phyloP scores from a whole-genome alignment of 176 grass and related monocot species.

The Aegilops speltoides region DNA sequence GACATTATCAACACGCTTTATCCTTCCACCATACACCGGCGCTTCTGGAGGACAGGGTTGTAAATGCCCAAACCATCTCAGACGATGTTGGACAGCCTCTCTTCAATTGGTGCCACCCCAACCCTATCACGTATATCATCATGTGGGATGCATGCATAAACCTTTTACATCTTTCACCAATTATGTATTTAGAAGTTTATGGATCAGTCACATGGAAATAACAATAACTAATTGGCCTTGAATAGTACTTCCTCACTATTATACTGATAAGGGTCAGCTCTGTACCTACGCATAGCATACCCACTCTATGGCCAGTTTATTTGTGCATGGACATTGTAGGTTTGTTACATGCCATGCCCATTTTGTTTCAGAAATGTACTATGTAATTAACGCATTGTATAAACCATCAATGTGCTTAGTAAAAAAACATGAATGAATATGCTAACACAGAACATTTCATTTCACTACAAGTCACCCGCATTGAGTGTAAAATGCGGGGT shows the following conservation, averaged over 20 bases:
- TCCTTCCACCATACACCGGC: too few relatives aligned
- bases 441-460: background rate
- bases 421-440: background rate
- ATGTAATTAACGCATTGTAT: background rate
- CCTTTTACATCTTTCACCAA: background rate
- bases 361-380: background rate
- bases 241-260: background rate
- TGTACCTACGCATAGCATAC: background rate
- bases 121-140: too few relatives aligned
- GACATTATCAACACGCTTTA: too few relatives aligned
- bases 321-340: background rate
- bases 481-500: background rate
- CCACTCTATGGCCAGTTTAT: background rate
- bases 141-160: background rate
- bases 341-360: background rate
- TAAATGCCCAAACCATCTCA: too few relatives aligned
- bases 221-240: background rate
- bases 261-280: background rate
- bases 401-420: background rate
- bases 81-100: too few relatives aligned
- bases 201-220: background rate
- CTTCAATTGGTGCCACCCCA: too few relatives aligned
- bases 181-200: conserved; percentile 3
- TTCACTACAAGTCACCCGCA: background rate
- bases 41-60: too few relatives aligned